These are phyloP conservation scores for Sordariomycetes sp. DNA, from an alignment of 2,329 filamentous ascomycete species.

Conservation along the genomic window DNA sequence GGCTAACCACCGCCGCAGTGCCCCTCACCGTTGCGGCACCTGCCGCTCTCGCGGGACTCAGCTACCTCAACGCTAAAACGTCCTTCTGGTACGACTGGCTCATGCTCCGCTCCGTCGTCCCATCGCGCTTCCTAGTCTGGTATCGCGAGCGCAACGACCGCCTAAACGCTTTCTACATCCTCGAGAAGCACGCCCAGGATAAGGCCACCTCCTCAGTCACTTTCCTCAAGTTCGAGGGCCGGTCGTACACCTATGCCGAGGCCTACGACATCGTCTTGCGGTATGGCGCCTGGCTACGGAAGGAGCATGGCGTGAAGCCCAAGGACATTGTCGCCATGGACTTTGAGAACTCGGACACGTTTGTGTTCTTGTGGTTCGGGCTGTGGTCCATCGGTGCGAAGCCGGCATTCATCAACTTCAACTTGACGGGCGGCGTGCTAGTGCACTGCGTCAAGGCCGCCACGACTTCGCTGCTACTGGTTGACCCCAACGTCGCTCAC, in stretches of 20 bases:
- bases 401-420: conserved; percentile 60
- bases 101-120: conserved; percentile 41
- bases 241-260: conserved; percentile 60
- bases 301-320: conserved; percentile 40
- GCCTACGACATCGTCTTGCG: conserved; percentile 57
- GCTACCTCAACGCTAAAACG: conserved; percentile 65
- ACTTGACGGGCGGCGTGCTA: conserved; percentile 48
- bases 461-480: conserved; percentile 51
- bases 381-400: conserved; percentile 53
- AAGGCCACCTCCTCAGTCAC: conserved; percentile 34
- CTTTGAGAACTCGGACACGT: conserved; percentile 55
- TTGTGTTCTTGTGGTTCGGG: conserved; percentile 52
- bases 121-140: conserved; percentile 25
- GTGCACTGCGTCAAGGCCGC: conserved; percentile 48
- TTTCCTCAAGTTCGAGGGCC: conserved; percentile 57
- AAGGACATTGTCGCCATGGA: conserved; percentile 52
- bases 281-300: conserved; percentile 64
- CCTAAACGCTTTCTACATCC: conserved; percentile 59
- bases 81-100: conserved; percentile 52
- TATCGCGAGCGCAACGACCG: conserved; percentile 42
- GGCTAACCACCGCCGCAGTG: background rate
- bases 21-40: conserved; percentile 33
- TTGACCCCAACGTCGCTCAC: conserved; percentile 47
- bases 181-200: conserved; percentile 52
- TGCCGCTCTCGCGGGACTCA: conserved; percentile 51